Evolutionary conservation across 2,329 filamentous ascomycete genomes (phyloP), one percentile per base, ranked within the genome.

Genomic region (Albifimbria verrucaria): DNA sequence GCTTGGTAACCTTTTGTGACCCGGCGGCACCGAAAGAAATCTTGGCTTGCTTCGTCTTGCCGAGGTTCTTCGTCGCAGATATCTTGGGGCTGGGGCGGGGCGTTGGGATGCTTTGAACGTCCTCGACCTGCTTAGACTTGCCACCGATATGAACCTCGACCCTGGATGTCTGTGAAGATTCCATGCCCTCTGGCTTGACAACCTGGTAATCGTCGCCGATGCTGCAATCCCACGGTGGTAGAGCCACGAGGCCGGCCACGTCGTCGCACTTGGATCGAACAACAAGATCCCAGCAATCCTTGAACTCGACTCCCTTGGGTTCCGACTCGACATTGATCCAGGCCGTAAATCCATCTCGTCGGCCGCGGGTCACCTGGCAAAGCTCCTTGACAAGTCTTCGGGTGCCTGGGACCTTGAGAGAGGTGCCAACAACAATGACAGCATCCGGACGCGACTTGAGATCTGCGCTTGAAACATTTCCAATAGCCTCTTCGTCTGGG

Each of bases 401-500:
- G 43, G 97, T 92, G 9, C 94, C 94, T 1, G 93, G 93, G 48
- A 99, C 92, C 68, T 97, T 97, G 62, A 99, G 76, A 54, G 90
- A 97, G 2, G 94, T 99, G 50, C 94, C 94, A 9, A 96, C 94
- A 24, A 99, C 94, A 60, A 99, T 86, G 23, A 99, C 82, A 18
- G 92, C 92, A 68, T 97, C 94, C 0, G 94, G 93, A 36, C 92
- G 82, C 42, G 87, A 83, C 55, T 91, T 88, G 54, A 97, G 76
- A 68, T 99, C 94, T 4, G 92, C 87, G 59, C 85, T 86, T 49
- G 92, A 91, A 41, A 96, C 92, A 21, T 90, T 90, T 43, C 93
- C 92, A 68, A 99, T 99, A 15, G 94, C 93, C 62, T 97, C 93
- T 60, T 94, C 91, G 59, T 99, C 94, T 0, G 94, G 94, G 66